Conservation (phyloP, 257 asterid species). For the Asclepias syriaca region DNA sequence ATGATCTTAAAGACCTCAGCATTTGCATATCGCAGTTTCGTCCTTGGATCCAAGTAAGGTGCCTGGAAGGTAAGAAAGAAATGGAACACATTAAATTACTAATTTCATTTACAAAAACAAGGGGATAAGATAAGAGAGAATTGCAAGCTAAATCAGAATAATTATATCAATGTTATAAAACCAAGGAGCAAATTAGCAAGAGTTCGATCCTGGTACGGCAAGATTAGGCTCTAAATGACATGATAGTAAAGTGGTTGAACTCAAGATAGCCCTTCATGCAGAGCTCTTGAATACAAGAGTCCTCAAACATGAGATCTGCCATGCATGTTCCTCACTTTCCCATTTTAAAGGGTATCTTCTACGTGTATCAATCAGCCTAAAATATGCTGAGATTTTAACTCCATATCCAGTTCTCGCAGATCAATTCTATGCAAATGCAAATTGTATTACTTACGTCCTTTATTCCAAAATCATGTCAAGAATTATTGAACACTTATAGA, state of each 20-base stretch:
- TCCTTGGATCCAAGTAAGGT: conserved; percentile 92
- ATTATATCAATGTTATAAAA: not conserved
- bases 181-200: not conserved
- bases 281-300: not conserved
- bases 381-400: not conserved
- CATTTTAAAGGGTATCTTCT: not conserved
- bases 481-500: no score
- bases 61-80: conserved; percentile 46
- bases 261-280: no score
- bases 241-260: no score
- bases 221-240: no score
- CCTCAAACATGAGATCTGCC: not conserved
- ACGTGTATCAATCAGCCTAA: not conserved
- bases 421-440: no score
- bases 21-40: conserved; percentile 84
- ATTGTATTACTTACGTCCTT: no score
- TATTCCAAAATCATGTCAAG: no score
- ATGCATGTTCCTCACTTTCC: not conserved
- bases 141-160: not conserved
- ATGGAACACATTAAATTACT: no score
- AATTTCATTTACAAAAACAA: no score
- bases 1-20: conserved; percentile 77
- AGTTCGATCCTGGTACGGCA: not conserved
- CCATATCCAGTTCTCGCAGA: not conserved
- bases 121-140: no score